phyloP scores from a whole-genome alignment of 352 stramenopile species.

The Pythium periplocum region DNA sequence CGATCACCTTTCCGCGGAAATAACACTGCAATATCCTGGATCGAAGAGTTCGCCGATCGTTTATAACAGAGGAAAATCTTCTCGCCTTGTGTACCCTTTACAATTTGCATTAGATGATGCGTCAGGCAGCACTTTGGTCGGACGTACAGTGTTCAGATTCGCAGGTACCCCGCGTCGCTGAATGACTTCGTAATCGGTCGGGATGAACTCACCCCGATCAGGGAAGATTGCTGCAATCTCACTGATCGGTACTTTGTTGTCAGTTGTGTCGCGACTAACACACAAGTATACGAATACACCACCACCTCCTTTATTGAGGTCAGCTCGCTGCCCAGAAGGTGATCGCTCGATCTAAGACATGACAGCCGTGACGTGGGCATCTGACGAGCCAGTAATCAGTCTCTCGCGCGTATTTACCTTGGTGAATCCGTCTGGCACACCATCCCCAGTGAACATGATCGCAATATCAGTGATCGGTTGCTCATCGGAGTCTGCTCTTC shows the following conservation, averaged over 20 bases:
- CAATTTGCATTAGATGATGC: background rate
- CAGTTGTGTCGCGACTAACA: conserved; percentile 38
- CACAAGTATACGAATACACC: conserved; percentile 77
- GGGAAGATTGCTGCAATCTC: conserved; percentile 76
- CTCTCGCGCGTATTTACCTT: conserved; percentile 33
- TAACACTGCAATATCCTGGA: conserved; percentile 64
- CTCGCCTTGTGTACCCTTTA: conserved; percentile 74
- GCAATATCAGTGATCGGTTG: conserved; percentile 60
- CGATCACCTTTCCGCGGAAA: conserved; percentile 84
- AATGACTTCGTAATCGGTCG: conserved; percentile 72
- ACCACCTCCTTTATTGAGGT: conserved; percentile 80
- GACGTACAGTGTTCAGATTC: conserved; percentile 68
- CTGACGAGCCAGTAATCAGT: background rate
- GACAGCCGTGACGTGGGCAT: conserved; percentile 1
- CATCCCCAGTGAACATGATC: conserved; percentile 76
- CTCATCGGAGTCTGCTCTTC: conserved; percentile 38
- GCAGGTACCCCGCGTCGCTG: conserved; percentile 47
- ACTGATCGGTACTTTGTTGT: conserved; percentile 60
- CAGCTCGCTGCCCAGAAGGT: conserved; percentile 60
- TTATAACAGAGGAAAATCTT: conserved; percentile 80
- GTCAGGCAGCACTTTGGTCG: background rate
- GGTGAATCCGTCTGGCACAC: conserved; percentile 57
- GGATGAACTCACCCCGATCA: conserved; percentile 68
- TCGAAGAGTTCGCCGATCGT: conserved; percentile 47
- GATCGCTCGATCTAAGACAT: conserved; percentile 59